These are phyloP conservation scores for Haplosporangium sp. DNA, from an alignment of 371 early-diverging fungal genomes.

Conservation along the genomic window DNA sequence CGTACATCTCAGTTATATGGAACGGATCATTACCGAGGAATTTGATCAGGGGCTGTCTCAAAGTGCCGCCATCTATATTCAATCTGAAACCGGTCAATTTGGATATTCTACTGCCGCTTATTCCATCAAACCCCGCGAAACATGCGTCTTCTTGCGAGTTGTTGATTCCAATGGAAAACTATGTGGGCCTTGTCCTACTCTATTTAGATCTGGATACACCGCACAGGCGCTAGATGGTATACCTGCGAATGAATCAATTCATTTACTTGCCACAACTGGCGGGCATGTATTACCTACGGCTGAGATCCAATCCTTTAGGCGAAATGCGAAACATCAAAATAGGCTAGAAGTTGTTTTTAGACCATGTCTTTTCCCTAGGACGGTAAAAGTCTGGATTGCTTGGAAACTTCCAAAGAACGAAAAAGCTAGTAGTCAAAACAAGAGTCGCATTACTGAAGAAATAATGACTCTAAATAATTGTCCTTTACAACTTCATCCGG, in stretches of 20 bases:
- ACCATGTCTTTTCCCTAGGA: slow-evolving; percentile 14
- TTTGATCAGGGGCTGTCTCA: neutral
- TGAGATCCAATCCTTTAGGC: slow-evolving; percentile 28
- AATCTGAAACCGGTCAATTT: slow-evolving; percentile 29
- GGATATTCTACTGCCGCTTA: slow-evolving; percentile 38
- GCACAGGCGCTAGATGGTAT: neutral
- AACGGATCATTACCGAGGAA: slow-evolving; percentile 26
- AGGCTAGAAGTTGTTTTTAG: slow-evolving; percentile 14
- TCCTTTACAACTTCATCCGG: slow-evolving; percentile 3
- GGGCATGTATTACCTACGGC: slow-evolving; percentile 35
- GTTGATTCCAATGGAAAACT: slow-evolving; percentile 23
- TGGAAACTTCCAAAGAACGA: slow-evolving; percentile 11
- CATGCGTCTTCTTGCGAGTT: slow-evolving; percentile 40
- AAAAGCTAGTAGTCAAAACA: neutral
- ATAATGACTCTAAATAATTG: slow-evolving; percentile 7
- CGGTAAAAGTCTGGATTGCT: slow-evolving; percentile 35
- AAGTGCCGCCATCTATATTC: slow-evolving; percentile 20
- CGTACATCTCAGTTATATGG: slow-evolving; percentile 50
- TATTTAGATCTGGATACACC: neutral
- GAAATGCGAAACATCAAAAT: neutral
- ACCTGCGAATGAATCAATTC: neutral
- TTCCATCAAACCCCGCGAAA: slow-evolving; percentile 24
- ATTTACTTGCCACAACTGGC: slow-evolving; percentile 22
- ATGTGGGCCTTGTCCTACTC: slow-evolving; percentile 6
- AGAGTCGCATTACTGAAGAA: neutral